phyloP scores from a whole-genome alignment of 2,329 filamentous ascomycete genomes.

The Fusarium chuoi region DNA sequence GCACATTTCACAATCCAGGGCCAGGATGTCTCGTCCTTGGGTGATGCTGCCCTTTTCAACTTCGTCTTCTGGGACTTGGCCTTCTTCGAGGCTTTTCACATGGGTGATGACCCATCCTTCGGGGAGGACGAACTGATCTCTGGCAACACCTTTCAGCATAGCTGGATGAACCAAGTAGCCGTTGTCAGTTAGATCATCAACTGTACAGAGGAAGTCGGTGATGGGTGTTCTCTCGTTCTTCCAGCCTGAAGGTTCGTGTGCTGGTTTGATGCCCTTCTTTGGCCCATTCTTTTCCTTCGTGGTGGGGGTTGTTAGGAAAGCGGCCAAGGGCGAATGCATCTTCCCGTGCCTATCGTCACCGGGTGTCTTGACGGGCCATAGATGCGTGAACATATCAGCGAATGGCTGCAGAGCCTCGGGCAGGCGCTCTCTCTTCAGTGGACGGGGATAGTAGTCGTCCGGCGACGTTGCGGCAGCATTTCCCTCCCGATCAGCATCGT shows the following conservation, averaged over 20 bases:
- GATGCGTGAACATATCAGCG: conserved; percentile 82
- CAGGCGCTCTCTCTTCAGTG: conserved; percentile 61
- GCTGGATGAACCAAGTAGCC: conserved; percentile 88
- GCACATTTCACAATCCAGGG: conserved; percentile 98
- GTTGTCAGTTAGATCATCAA: conserved; percentile 81
- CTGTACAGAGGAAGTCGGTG: conserved; percentile 78
- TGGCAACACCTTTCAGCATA: conserved; percentile 69
- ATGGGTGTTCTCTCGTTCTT: conserved; percentile 83
- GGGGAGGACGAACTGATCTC: conserved; percentile 63
- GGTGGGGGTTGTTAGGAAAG: conserved; percentile 81
- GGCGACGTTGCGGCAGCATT: conserved; percentile 54
- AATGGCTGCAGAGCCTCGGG: conserved; percentile 71
- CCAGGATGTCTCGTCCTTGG: conserved; percentile 80
- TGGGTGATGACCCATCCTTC: conserved; percentile 86
- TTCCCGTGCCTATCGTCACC: conserved; percentile 84
- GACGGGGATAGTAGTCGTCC: conserved; percentile 69
- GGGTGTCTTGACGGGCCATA: conserved; percentile 90
- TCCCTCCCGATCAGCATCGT: conserved; percentile 49
- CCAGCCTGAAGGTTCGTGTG: conserved; percentile 72
- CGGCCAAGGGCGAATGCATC: conserved; percentile 87
- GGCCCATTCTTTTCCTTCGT: conserved; percentile 72
- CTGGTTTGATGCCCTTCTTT: conserved; percentile 68
- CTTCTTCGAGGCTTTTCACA: conserved; percentile 74
- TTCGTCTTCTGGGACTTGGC: conserved; percentile 72
- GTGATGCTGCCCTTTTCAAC: conserved; percentile 86